Percentiles rank a stretch among this genome's conserved stretches.
Conservation (phyloP, 805 yeast genomes). For the Candida mattraensis region DNA sequence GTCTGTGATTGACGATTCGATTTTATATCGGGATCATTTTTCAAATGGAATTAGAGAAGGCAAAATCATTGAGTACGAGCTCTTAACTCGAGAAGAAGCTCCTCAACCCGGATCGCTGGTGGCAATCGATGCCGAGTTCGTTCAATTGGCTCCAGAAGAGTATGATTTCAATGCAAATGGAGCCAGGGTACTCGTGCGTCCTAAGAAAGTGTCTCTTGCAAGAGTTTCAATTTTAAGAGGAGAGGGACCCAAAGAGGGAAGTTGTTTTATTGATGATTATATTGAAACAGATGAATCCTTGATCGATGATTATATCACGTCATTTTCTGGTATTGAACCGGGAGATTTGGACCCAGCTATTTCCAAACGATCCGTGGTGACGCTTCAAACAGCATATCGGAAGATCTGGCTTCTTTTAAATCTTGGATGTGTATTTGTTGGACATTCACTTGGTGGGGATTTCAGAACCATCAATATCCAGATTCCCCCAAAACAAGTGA, state of each 20-base stretch:
- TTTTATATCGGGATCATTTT: constrained; percentile 74
- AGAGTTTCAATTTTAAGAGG: constrained; percentile 85
- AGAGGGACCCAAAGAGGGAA: constrained; percentile 63
- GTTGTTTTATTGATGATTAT: constrained; percentile 90
- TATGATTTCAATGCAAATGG: constrained; percentile 79
- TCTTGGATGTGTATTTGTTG: constrained; percentile 88
- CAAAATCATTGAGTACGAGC: constrained; percentile 59
- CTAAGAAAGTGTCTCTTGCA: constrained; percentile 77
- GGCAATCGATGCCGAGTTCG: constrained; percentile 98
- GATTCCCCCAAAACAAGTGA: constrained; percentile 80
- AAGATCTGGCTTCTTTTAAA: constrained; percentile 88
- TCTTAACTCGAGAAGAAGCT: constrained; percentile 66
- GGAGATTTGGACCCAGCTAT: constrained; percentile 78
- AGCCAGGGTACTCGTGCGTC: constrained; percentile 62
- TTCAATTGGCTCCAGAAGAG: constrained; percentile 72
- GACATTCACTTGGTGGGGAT: constrained; percentile 90
- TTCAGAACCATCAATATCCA: constrained; percentile 90
- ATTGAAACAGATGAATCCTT: constrained; percentile 63
- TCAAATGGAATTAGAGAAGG: constrained; percentile 64
- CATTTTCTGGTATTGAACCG: constrained; percentile 89
- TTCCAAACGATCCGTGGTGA: constrained; percentile 70
- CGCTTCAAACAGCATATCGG: constrained; percentile 80
- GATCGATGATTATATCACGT: constrained; percentile 84
- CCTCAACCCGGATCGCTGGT: constrained; percentile 75
- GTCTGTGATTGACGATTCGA: constrained; percentile 53